Base-by-base conservation (phyloP, 1,284 basidiomycete genomes). In the Melampsora larici-populina region DNA sequence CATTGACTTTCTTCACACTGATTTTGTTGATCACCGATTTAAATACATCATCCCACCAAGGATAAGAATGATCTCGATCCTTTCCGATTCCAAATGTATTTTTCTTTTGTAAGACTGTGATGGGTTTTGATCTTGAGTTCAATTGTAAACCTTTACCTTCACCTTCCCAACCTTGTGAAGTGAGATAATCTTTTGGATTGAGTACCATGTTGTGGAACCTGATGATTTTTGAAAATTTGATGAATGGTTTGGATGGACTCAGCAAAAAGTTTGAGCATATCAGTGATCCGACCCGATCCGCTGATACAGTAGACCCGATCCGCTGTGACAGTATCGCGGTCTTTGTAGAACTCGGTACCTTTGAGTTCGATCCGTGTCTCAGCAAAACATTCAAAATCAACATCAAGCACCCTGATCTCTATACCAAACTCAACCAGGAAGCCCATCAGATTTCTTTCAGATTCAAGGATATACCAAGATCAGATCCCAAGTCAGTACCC, bases 21-120 rank as follows among this genome's bases (percentile, higher is more conserved):
- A 76, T 69, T 62, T 80, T 80, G 51, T 69, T 66, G 8, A 79
- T 72, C 18, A 80, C 78, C 48, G 72, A 63, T 40, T 43, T 58
- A 60, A 80, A 80, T 29, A 80, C 79, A 70, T 80, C 78, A 60
- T 80, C 80, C 80, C 80, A 80, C 80, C 80, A 80, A 5, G 79
- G 69, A 49, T 79, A 79, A 24, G 78, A 78, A 62, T 68, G 78
- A 51, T 80, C 80, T 11, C 80, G 69, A 46, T 80, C 79, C 60
- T 79, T 79, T 33, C 80, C 80, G n/a, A 80, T 70, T 13, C 80
- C 80, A 55, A 79, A 77, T 29, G 68, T 46, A 63, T 80, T 79
- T 43, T 77, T 80, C 70, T 80, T 80, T 46, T 79, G 73, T 24
- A 78, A 65, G 18, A 76, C 68, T 11, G 80, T 78, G 46, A 80